A percentile compares a stretch with the other conserved stretches of the same genome.
These are phyloP conservation scores for Penicillium sp. DNA, from an alignment of 2,329 filamentous ascomycete species.

Conservation along the genomic window DNA sequence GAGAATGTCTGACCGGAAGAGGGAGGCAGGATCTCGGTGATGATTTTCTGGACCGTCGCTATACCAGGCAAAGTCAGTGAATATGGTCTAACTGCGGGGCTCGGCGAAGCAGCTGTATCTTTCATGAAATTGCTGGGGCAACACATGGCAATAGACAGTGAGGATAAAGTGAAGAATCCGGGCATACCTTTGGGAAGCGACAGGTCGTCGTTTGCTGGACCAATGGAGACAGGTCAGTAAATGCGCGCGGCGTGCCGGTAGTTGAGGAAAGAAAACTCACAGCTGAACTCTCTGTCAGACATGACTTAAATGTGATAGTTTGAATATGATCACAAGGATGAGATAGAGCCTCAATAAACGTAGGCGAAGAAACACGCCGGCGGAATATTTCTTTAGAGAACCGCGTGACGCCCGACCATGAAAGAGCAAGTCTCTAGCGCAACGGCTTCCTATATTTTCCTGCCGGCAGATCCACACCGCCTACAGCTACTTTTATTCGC, in stretches of 20 bases:
- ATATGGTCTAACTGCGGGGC: neutral
- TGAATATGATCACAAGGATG: neutral
- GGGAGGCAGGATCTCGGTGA: constrained; percentile 82
- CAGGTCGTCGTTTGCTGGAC: constrained; percentile 53
- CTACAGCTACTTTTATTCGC: constrained; percentile 18
- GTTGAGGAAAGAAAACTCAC: constrained; percentile 30
- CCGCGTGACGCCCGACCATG: neutral
- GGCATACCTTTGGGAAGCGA: constrained; percentile 55
- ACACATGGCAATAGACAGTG: neutral
- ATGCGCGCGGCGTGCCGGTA: constrained; percentile 9
- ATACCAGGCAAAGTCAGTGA: constrained; percentile 12
- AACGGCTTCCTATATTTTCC: constrained; percentile 21
- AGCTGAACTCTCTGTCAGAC: constrained; percentile 54
- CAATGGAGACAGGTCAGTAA: constrained; percentile 20
- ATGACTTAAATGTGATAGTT: constrained; percentile 32
- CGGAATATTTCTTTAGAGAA: neutral
- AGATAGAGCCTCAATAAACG: neutral
- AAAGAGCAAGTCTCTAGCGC: neutral
- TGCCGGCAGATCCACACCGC: constrained; percentile 30
- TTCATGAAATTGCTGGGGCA: neutral
- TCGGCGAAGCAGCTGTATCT: neutral
- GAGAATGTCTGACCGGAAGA: constrained; percentile 78
- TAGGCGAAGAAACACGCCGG: neutral
- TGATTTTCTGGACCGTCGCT: constrained; percentile 76
- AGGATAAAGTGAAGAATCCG: neutral